Base-by-base conservation (phyloP, 208 protist species). In the Acanthamoeba sp. region DNA sequence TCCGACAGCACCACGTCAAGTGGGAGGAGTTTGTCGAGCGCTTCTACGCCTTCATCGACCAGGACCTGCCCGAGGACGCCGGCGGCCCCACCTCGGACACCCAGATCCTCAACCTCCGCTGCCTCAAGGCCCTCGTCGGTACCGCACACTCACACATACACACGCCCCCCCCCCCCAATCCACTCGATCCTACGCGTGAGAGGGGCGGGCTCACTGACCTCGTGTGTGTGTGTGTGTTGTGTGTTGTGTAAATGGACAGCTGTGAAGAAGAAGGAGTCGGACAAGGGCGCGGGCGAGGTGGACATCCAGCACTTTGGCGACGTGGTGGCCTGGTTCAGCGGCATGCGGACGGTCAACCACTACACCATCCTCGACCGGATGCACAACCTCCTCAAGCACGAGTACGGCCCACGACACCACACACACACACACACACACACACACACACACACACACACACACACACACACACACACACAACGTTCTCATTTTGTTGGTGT, bases 91-190 rank as follows among this genome's bases (percentile, higher is more conserved):
- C 48, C 22, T 9, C 36, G 1, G 40, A 88, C n/a, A 32, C 32
- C n/a, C 12, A 88, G 2, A 18, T 52, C 45, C 40, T 64, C 45
- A 88, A 88, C 80, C 80, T 88, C 32, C 40, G 80, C 32, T 88
- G 80, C 80, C 80, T 88, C 45, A 52, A 62, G 50, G 80, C 80
- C 40, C 40, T 88, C 50, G 80, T 88, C 18, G 80, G 80, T 88
- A 64, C 80, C n/a, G 7, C 6, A 40, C 36, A 2, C n/a, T n/a
- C n/a, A n/a, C n/a, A n/a, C n/a, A n/a, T n/a, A n/a, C n/a, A n/a
- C n/a, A n/a, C n/a, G n/a, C n/a, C n/a, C n/a, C n/a, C n/a, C n/a
- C n/a, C n/a, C n/a, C n/a, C n/a, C n/a, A n/a, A n/a, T n/a, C n/a
- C n/a, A n/a, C n/a, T n/a, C n/a, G n/a, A n/a, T n/a, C n/a, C n/a